A percentile compares a stretch with the other conserved stretches of the same genome.
phyloP scores from a whole-genome alignment of 345 rosid genomes.

The Mercurialis annua region DNA sequence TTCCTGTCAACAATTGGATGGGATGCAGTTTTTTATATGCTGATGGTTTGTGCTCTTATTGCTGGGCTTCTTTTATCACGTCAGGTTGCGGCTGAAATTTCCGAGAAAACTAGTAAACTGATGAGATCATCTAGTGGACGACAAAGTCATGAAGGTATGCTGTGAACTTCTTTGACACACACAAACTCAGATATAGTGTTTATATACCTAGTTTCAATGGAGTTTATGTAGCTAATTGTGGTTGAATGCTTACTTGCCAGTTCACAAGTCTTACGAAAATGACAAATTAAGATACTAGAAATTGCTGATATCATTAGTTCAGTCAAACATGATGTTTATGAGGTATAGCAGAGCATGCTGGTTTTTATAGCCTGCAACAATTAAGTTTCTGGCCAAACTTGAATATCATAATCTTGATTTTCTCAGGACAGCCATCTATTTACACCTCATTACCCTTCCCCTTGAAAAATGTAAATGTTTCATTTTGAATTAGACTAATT shows the following conservation, averaged over 20 bases:
- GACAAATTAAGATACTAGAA: background rate
- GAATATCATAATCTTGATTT: background rate
- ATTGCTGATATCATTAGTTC: background rate
- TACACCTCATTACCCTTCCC: background rate
- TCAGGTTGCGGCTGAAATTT: slow-evolving; percentile 49
- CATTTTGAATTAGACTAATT: no score
- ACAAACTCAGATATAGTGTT: background rate
- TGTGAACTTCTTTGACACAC: slow-evolving; percentile 6
- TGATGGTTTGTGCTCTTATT: slow-evolving; percentile 60
- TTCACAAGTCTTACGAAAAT: background rate
- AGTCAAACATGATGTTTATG: background rate
- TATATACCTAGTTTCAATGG: background rate
- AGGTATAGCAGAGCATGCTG: background rate
- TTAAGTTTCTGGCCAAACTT: background rate
- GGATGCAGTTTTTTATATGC: slow-evolving; percentile 73
- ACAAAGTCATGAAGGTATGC: slow-evolving; percentile 48
- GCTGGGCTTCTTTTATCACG: slow-evolving; percentile 78
- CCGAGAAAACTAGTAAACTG: slow-evolving; percentile 30
- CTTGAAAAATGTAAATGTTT: no score
- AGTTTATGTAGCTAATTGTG: background rate
- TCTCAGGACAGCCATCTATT: background rate
- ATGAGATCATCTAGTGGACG: slow-evolving; percentile 10
- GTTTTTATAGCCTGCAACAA: background rate
- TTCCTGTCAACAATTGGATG: slow-evolving; percentile 76
- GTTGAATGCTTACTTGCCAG: background rate